phyloP scores from a whole-genome alignment of 352 stramenopile species.

The Pythium insidiosum region DNA sequence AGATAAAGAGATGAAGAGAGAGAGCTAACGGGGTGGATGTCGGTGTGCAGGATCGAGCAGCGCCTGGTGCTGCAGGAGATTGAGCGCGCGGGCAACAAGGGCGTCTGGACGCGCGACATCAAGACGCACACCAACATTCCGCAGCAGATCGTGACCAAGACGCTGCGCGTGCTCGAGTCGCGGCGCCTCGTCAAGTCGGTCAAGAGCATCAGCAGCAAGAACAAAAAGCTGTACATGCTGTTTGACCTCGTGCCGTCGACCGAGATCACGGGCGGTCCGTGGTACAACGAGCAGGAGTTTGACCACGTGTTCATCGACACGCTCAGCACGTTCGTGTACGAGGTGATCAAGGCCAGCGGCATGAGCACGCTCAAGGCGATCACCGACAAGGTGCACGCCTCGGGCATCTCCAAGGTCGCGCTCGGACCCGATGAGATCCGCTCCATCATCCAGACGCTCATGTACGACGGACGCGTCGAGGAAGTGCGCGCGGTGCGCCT shows the following conservation, averaged over 20 bases:
- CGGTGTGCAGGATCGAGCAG: constrained; percentile 67
- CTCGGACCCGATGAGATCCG: constrained; percentile 86
- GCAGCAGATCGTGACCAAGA: constrained; percentile 96
- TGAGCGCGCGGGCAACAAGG: constrained; percentile 94
- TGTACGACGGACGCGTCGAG: constrained; percentile 88
- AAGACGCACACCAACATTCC: constrained; percentile 97
- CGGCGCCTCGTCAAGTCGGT: constrained; percentile 98
- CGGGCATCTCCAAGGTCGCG: constrained; percentile 88
- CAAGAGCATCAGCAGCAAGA: constrained; percentile 98
- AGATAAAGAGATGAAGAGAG: no score
- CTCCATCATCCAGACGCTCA: constrained; percentile 89
- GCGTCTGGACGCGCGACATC: constrained; percentile 99
- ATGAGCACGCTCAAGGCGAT: constrained; percentile 85
- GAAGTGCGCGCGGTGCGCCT: constrained; percentile 82
- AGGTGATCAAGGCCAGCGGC: constrained; percentile 82
- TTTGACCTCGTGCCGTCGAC: constrained; percentile 94
- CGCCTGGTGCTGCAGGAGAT: constrained; percentile 91
- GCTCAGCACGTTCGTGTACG: constrained; percentile 92
- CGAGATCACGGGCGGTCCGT: constrained; percentile 98
- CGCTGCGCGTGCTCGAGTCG: constrained; percentile 95
- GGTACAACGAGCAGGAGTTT: constrained; percentile 99
- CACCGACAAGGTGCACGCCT: constrained; percentile 86
- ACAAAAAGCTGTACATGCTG: constrained; percentile 99
- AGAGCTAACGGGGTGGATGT: no score
- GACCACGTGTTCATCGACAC: constrained; percentile 99